Conservation (phyloP, 768 basidiomycete species). For the Auriculariales sp. region DNA sequence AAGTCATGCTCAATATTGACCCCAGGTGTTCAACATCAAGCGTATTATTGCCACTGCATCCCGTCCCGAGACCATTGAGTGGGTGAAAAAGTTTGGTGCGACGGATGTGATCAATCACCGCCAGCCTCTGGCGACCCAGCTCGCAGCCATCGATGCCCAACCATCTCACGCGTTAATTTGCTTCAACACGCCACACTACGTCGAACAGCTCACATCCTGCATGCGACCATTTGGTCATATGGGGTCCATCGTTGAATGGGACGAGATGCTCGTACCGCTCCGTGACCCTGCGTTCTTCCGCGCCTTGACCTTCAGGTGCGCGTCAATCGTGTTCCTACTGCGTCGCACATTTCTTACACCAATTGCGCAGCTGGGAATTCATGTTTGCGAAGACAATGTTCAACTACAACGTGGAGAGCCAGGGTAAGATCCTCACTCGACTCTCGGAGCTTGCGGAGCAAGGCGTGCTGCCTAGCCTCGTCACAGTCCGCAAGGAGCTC, state of each 20-base stretch:
- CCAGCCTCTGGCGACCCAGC: background rate
- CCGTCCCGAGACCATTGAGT: constrained; percentile 3
- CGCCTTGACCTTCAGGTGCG: too few species aligned
- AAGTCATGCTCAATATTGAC: background rate
- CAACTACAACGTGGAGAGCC: background rate
- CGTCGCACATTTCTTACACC: background rate
- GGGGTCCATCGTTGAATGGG: constrained; percentile 1
- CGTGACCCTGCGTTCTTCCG: background rate
- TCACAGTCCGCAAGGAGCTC: background rate
- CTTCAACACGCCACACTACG: background rate
- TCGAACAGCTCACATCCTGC: background rate
- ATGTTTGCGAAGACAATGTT: background rate
- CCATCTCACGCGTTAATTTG: background rate
- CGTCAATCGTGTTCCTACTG: too few species aligned
- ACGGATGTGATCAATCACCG: constrained; percentile 6
- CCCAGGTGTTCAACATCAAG: constrained; percentile 2
- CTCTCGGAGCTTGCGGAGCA: background rate
- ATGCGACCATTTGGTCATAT: constrained; percentile 3
- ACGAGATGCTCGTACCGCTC: background rate
- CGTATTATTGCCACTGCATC: constrained; percentile 5
- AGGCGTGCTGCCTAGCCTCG: background rate
- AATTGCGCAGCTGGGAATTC: constrained; percentile 3
- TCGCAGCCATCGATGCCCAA: background rate
- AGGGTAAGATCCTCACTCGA: background rate
- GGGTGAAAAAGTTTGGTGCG: constrained; percentile 1